Conservation (phyloP, 2,329 filamentous ascomycete species). For the Pleurostoma richardsiae region DNA sequence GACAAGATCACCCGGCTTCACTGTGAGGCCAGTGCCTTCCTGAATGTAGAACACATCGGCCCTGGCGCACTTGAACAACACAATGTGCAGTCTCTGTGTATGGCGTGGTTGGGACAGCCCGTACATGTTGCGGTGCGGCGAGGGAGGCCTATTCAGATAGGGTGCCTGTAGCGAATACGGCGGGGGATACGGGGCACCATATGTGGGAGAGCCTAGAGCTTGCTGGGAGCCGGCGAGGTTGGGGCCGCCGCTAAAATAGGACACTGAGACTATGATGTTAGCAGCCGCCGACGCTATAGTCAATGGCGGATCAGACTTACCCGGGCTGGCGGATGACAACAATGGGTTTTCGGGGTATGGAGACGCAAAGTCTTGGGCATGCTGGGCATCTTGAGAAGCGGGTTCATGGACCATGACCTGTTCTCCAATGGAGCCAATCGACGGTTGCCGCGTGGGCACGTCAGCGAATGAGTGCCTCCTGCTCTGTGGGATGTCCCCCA, state of each 20-base stretch:
- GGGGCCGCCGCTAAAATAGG: conserved; percentile 29
- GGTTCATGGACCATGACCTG: conserved; percentile 40
- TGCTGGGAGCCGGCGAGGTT: conserved; percentile 26
- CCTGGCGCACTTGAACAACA: conserved; percentile 92
- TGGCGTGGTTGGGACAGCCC: conserved; percentile 55
- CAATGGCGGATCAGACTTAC: conserved; percentile 5
- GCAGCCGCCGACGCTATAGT: conserved; percentile 18
- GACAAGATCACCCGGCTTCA: conserved; percentile 88
- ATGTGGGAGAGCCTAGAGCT: conserved; percentile 28
- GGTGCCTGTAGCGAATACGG: conserved; percentile 38
- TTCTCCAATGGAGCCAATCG: conserved; percentile 57
- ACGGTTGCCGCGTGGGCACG: conserved; percentile 58
- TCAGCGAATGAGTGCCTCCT: conserved; percentile 77
- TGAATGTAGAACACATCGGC: conserved; percentile 97
- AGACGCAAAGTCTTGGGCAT: conserved; percentile 34
- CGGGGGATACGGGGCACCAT: conserved; percentile 37
- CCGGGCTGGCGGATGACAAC: conserved; percentile 26
- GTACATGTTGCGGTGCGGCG: conserved; percentile 59
- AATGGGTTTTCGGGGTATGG: conserved; percentile 31
- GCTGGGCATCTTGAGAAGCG: conserved; percentile 35
- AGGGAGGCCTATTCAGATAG: conserved; percentile 47
- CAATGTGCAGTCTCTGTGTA: conserved; percentile 76
- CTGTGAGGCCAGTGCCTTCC: conserved; percentile 85
- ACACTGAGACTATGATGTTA: conserved; percentile 23
- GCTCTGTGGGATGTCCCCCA: conserved; percentile 64